Percentiles rank a stretch among this genome's conserved stretches.
Evolutionary conservation across 345 rosid genomes (phyloP).

Genomic region (Linum trigynum): DNA sequence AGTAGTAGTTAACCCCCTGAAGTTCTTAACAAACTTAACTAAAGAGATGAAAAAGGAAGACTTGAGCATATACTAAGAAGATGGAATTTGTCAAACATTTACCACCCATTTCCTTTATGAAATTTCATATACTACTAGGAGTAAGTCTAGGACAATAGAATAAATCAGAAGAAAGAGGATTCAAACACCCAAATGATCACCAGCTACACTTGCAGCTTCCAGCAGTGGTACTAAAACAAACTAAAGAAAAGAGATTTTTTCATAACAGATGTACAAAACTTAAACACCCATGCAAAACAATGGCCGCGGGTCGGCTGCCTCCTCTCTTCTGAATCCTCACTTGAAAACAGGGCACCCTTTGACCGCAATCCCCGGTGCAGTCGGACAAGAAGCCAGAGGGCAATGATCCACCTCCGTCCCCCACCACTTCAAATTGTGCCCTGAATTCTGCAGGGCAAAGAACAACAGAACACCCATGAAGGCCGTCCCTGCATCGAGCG

Average conservation of each 20-base stretch:
- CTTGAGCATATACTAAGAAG: neutral
- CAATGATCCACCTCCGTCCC: slow-evolving; percentile 83
- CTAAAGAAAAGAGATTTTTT: neutral
- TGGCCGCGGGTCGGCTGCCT: neutral
- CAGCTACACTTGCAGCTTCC: neutral
- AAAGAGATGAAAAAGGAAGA: neutral
- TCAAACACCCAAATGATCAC: neutral
- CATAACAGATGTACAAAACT: neutral
- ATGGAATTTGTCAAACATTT: neutral
- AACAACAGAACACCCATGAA: slow-evolving; percentile 93
- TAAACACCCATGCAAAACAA: neutral
- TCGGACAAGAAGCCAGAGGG: slow-evolving; percentile 80
- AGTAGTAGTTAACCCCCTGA: too few relatives aligned
- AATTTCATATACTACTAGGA: too few relatives aligned
- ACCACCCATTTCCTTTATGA: too few relatives aligned
- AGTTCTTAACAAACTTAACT: too few relatives aligned
- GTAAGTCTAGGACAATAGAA: too few relatives aligned
- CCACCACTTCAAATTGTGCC: slow-evolving; percentile 73
- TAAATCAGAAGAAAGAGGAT: neutral
- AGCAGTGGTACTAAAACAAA: neutral
- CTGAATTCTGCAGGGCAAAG: slow-evolving; percentile 74
- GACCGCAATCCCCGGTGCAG: slow-evolving; percentile 65
- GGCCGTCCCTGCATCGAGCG: slow-evolving; percentile 96
- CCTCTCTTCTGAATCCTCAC: neutral
- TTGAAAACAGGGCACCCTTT: slow-evolving; percentile 56